Conservation (phyloP, 805 yeast species). For the Wickerhamiella dianesei region DNA sequence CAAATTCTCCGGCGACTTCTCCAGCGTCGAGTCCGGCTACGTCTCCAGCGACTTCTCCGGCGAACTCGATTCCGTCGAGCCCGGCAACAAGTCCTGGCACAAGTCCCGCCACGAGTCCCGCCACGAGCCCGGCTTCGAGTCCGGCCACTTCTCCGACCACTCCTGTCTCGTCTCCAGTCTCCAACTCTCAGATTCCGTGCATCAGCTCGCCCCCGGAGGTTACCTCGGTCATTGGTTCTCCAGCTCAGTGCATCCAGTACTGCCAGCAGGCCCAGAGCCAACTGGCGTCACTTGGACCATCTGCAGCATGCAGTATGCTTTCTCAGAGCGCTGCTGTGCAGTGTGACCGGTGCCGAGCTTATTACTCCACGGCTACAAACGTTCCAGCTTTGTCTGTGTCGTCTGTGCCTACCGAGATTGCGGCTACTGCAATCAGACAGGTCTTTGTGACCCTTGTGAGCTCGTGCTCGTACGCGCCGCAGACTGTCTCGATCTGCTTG, state of each 20-base stretch:
- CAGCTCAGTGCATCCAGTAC: background rate
- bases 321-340: background rate
- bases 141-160: conserved; percentile 1
- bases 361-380: background rate
- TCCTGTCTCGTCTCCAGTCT: background rate
- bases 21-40: background rate
- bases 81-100: conserved; percentile 1
- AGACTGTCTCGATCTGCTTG: conserved; percentile 7
- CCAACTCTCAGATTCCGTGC: background rate
- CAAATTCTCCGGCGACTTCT: background rate
- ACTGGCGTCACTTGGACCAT: background rate
- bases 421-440: background rate
- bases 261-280: background rate
- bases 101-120: background rate
- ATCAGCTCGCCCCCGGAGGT: conserved; percentile 2
- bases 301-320: background rate
- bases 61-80: background rate
- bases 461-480: conserved; percentile 8
- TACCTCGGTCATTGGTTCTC: conserved; percentile 1
- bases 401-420: background rate
- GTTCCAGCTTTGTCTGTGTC: background rate
- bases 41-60: background rate
- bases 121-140: background rate
- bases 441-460: conserved; percentile 5
- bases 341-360: background rate